Base-by-base conservation (phyloP, 2,329 filamentous ascomycete species). In the Diplodia intermedia region DNA sequence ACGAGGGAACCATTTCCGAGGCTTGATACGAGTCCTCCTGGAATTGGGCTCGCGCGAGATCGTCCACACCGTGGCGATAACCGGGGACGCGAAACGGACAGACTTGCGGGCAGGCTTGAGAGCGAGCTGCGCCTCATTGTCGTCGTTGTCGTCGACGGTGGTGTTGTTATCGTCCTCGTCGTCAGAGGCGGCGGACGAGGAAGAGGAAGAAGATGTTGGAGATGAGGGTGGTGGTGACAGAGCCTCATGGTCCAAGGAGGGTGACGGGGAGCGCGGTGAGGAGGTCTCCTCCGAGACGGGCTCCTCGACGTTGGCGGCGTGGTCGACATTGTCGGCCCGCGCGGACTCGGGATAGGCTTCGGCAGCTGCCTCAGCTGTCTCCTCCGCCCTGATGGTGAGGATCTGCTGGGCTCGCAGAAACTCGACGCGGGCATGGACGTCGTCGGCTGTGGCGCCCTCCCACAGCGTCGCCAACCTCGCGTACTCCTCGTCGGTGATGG, bases 381-480 rank as follows among this genome's bases (percentile, higher is more conserved):
- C 43, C 20, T 52, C 61, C 11, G 47, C 29, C 33, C 29, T 29
- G 23, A 65, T 36, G 29, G 18, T 53, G 61, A 65, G 29, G 12
- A 38, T 36, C 49, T 52, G 61, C 49, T 65, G 61, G 49, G 26
- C 61, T 18, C 49, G 61, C 11, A 65, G 20, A 23, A 53, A 52
- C 43, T 53, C 47, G 61, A 65, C 31, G 31, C 61, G 61, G 15
- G 61, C 61, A 20, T 31, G 47, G 29, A 65, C 29, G 47, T 52
- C 61, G 18, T 65, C 43, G 33, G 47, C 26, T 31, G 43, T 65
- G 23, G 31, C 31, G 47, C 57, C 57, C 14, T 65, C 49, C 40
- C 43, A 53, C 33, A 65, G 61, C 40, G 33, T 26, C 33, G 61
- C 63, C 23, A 66, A 50, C 26, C 18, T 43, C 14, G 20, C 23